Evolutionary conservation across 2,329 filamentous ascomycete genomes (phyloP), one percentile per base, ranked within the genome.

Genomic region (Domatiomyces catenatus): DNA sequence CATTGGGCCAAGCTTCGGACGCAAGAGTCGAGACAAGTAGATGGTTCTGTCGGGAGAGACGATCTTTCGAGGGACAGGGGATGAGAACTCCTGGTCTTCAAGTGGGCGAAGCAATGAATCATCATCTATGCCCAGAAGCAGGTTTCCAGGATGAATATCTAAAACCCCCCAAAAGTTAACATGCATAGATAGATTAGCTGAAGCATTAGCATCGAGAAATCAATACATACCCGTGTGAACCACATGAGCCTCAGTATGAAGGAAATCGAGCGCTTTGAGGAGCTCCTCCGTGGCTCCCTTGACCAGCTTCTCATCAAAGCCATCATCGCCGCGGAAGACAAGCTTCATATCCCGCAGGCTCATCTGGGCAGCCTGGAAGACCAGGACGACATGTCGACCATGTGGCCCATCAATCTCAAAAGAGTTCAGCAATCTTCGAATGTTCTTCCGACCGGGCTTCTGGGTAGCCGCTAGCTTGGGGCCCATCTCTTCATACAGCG

Each of bases 351-450:
- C 50, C 19, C 55, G 49, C 24, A 64, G 54, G 0, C 59, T 64
- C 46, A 62, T 36, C 12, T 36, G 28, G 12, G 28, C 28, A 36
- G 28, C 28, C 12, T 36, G 28, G 8, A 67, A 63, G 5, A 68
- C 63, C 10, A 68, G 61, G 42, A 64, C 68, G 43, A 50, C 55
- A 56, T 67, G 63, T 32, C 57, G 58, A n/a, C 63, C 61, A 26
- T 61, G 42, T 7, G 60, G 59, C 1, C 60, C 61, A 8, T 58
- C 43, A 22, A 67, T 42, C 18, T 63, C 47, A 50, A 69, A 69
- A 0, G 60, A 52, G 44, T 67, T 62, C n/a, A 64, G 58, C 24
- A 67, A 52, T 0, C 54, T 53, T 46, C 66, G 58, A 5, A 69
- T 52, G 8, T 52, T 52, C 5, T 53, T 52, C 12, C 55, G 58